A percentile compares a stretch with the other conserved stretches of the same genome.
These are phyloP conservation scores for Mortierella sp. DNA, from an alignment of 371 early-diverging fungal species.

Conservation along the genomic window DNA sequence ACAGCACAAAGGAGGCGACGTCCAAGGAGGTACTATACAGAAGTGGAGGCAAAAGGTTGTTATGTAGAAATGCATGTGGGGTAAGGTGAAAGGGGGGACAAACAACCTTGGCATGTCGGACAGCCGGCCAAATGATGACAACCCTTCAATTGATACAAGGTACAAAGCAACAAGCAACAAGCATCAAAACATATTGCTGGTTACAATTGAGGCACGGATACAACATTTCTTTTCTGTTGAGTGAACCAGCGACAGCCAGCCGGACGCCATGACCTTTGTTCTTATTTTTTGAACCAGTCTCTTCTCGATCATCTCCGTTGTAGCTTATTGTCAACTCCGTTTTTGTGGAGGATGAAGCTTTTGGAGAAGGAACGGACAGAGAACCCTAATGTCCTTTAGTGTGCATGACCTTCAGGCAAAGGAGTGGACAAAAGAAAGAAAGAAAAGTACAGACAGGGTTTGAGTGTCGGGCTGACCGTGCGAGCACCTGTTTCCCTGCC, in stretches of 20 bases:
- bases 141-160: too few species aligned
- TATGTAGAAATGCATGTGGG: too few species aligned
- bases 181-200: too few species aligned
- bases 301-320: background rate
- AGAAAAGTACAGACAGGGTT: background rate
- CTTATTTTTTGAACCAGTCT: background rate
- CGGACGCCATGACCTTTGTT: conserved; percentile 7
- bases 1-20: too few species aligned
- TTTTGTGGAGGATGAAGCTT: conserved; percentile 9
- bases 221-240: background rate
- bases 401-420: conserved; percentile 3
- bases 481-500: background rate
- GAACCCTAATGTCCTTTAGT: background rate
- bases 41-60: too few species aligned
- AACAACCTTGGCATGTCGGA: too few species aligned
- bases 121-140: too few species aligned
- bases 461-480: background rate
- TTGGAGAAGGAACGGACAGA: background rate
- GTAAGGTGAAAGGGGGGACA: too few species aligned
- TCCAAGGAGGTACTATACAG: too few species aligned
- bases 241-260: background rate
- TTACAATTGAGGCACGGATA: too few species aligned
- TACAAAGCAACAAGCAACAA: too few species aligned
- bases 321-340: background rate
- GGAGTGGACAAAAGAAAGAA: background rate